Evolutionary conservation across 495 filamentous ascomycete species (phyloP).

Genomic region (Aspergillus avenaceus): DNA sequence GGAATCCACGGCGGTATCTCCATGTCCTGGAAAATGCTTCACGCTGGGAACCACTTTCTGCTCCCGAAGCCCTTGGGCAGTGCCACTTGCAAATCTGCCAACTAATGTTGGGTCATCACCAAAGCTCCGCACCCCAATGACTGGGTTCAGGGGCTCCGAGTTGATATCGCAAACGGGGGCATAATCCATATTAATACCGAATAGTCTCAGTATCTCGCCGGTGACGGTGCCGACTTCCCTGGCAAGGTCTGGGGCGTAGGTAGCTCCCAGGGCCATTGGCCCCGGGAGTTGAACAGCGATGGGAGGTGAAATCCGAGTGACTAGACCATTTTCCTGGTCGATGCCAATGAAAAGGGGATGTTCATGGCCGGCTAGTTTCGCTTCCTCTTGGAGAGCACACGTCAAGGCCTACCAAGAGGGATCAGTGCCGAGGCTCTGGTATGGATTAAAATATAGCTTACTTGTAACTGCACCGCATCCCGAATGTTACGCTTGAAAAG

Average conservation of each 20-base stretch:
- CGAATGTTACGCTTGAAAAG: slow-evolving; percentile 45
- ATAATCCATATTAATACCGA: slow-evolving; percentile 45
- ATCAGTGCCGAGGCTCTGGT: background rate
- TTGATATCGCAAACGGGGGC: slow-evolving; percentile 43
- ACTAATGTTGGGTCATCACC: slow-evolving; percentile 40
- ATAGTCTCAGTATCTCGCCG: slow-evolving; percentile 30
- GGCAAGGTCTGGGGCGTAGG: slow-evolving; percentile 33
- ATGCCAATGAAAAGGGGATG: slow-evolving; percentile 41
- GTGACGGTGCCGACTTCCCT: slow-evolving; percentile 34
- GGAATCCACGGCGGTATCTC: slow-evolving; percentile 40
- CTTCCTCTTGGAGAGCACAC: slow-evolving; percentile 35
- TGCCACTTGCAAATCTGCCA: slow-evolving; percentile 33
- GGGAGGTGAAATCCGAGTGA: slow-evolving; percentile 41
- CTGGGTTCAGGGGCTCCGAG: slow-evolving; percentile 41
- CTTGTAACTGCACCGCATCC: slow-evolving; percentile 37
- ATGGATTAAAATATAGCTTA: slow-evolving; percentile 6
- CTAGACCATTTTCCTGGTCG: slow-evolving; percentile 43
- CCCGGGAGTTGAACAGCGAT: slow-evolving; percentile 39
- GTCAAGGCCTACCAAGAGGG: slow-evolving; percentile 27
- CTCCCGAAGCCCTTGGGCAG: slow-evolving; percentile 34
- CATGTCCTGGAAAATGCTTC: slow-evolving; percentile 44
- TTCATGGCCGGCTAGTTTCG: slow-evolving; percentile 32
- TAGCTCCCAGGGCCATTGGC: slow-evolving; percentile 39
- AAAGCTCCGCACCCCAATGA: slow-evolving; percentile 39
- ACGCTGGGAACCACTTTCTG: slow-evolving; percentile 35